A percentile compares a stretch with the other conserved stretches of the same genome.
phyloP scores from a whole-genome alignment of 208 protist genomes.

The Leishmania guyanensis region DNA sequence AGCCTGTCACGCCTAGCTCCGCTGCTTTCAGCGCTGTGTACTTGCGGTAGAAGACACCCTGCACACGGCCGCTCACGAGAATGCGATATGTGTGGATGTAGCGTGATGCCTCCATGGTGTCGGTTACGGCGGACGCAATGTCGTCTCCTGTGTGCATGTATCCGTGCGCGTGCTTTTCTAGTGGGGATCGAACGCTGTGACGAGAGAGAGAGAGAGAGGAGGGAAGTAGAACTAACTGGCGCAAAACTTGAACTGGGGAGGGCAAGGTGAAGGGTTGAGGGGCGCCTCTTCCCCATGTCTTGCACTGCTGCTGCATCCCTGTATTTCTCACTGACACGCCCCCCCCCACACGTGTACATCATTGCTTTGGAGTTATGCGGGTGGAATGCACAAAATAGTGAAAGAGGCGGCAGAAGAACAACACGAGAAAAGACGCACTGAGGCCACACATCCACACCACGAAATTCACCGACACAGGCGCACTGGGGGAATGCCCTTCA shows the following conservation, averaged over 20 bases:
- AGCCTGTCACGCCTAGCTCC: conserved; percentile 69
- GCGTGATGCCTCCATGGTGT: neutral
- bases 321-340: neutral
- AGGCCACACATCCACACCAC: neutral
- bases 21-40: conserved; percentile 57
- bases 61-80: conserved; percentile 79
- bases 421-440: neutral
- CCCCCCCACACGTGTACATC: neutral
- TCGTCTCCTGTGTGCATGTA: neutral
- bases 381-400: neutral
- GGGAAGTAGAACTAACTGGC: neutral
- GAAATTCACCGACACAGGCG: neutral
- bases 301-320: neutral
- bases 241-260: neutral
- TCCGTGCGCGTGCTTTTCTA: neutral
- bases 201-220: neutral
- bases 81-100: conserved; percentile 44
- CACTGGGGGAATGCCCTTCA: neutral
- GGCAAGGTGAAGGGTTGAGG: neutral
- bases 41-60: conserved; percentile 92
- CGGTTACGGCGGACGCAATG: neutral
- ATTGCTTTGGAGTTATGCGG: neutral
- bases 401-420: neutral
- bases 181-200: neutral
- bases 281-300: neutral